Conservation (phyloP, 2,329 filamentous ascomycete species). For the Pseudogymnoascus sp. region DNA sequence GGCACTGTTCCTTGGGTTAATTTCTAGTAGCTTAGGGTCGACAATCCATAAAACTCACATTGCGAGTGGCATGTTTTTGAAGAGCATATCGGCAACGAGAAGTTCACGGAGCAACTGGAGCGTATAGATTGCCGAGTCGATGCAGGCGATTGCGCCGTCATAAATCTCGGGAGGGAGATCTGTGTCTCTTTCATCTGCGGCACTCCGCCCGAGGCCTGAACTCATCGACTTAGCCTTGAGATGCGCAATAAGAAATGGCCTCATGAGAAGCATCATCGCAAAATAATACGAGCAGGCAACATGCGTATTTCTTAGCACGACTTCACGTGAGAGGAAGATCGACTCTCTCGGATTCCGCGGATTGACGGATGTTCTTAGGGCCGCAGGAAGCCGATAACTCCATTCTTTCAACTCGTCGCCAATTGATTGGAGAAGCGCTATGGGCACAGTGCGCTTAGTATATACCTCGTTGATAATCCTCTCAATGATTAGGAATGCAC, state of each 20-base stretch:
- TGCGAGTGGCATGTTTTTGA: slow-evolving; percentile 11
- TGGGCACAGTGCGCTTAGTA: background rate
- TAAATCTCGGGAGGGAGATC: background rate
- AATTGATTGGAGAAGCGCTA: background rate
- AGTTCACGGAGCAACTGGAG: slow-evolving; percentile 7
- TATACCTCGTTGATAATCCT: background rate
- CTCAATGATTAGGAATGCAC: slow-evolving; percentile 4
- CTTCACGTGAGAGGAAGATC: background rate
- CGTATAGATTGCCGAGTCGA: slow-evolving; percentile 8
- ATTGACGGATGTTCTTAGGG: background rate
- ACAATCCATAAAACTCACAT: background rate
- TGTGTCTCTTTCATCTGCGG: background rate
- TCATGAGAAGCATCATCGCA: slow-evolving; percentile 14
- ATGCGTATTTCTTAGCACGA: slow-evolving; percentile 13
- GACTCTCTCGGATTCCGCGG: background rate
- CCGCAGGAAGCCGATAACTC: background rate
- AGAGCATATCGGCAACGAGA: background rate
- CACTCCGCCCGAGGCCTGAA: background rate
- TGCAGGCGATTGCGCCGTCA: slow-evolving; percentile 1
- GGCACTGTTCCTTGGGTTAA: background rate
- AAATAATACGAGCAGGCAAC: slow-evolving; percentile 17
- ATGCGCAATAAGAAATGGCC: slow-evolving; percentile 14
- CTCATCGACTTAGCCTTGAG: background rate
- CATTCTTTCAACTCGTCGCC: background rate
- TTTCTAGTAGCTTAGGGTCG: background rate